Conservation (phyloP, 2,329 filamentous ascomycete species). For the Pseudocercospora pini-densiflorae region DNA sequence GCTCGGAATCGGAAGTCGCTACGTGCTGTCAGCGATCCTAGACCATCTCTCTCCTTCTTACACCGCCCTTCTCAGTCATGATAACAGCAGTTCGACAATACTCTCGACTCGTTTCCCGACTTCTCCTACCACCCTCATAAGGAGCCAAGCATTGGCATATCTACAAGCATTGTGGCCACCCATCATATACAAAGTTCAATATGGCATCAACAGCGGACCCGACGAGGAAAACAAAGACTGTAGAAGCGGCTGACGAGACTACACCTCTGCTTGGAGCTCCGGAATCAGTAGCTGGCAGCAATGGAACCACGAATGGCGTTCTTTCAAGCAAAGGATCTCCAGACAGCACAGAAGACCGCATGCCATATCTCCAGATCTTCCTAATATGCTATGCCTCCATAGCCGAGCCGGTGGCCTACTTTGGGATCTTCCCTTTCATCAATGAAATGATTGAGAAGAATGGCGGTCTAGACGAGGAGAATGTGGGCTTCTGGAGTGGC, state of each 20-base stretch:
- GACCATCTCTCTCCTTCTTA: not conserved
- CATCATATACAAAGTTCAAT: not conserved
- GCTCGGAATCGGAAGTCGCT: not conserved
- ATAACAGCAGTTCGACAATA: not conserved
- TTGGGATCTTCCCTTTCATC: constrained; percentile 78
- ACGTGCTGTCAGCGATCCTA: not conserved
- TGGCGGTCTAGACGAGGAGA: constrained; percentile 63
- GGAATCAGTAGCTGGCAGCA: constrained; percentile 19
- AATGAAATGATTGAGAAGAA: constrained; percentile 75
- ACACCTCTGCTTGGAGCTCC: constrained; percentile 33
- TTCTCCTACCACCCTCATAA: not conserved
- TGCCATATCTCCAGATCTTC: constrained; percentile 69
- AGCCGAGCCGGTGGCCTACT: constrained; percentile 80
- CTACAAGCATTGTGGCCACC: not conserved
- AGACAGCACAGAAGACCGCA: constrained; percentile 44
- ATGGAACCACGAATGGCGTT: constrained; percentile 16
- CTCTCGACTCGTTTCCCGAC: not conserved
- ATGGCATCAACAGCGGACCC: constrained; percentile 27
- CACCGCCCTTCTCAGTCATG: not conserved
- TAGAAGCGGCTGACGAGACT: constrained; percentile 28
- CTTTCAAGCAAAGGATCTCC: constrained; percentile 8
- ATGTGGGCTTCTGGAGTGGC: constrained; percentile 81
- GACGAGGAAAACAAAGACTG: constrained; percentile 11
- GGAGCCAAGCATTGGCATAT: not conserved
- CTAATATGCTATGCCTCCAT: constrained; percentile 75